Base-by-base conservation (phyloP, 805 yeast genomes). In the Wickerhamiella occidentalis region DNA sequence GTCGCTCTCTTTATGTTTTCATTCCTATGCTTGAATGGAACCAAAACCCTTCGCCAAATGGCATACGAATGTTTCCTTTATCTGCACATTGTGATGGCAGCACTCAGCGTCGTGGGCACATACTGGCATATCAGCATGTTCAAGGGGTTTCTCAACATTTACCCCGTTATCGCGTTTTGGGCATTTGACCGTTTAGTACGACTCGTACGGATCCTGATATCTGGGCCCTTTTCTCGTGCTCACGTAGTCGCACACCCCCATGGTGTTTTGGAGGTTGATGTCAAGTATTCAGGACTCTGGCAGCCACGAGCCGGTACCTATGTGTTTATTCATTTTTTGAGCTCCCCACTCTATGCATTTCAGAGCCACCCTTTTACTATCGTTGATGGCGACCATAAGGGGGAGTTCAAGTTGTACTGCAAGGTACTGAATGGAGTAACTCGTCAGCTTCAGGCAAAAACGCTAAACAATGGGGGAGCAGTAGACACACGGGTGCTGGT, bases 331-430 rank as follows among this genome's bases (percentile, higher is more conserved):
- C 73, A 79, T 63, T 45, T 54, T 15, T 15, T 45, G 40, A 22
- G n/a, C n/a, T n/a, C 48, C n/a, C 46, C 47, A 15, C 22, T 56
- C 76, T 51, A 68, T 74, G 46, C 68, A 72, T 80, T 80, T 78
- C 84, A 81, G 59, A 75, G 80, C 2, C 85, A 81, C 61, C 87
- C 88, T 2, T 81, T 82, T 63, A 78, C 86, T 2, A 36, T 61
- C 25, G 51, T 51, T 21, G 41, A 42, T 3, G 40, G 51, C 3
- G 45, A 19, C 9, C 53, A 56, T 33, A 48, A 52, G 25, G 52
- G 50, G 6, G 36, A 56, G 18, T 22, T 60, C 36, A 58, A 54
- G 49, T 50, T 60, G 4, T 56, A 45, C 30, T 49, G 50, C 46
- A 49, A 54, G 2, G 57, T 56, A 15, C 77, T 77, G 60, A 70